These are phyloP conservation scores for Penicillium paneum DNA, from an alignment of 2,329 filamentous ascomycete species.

Conservation along the genomic window DNA sequence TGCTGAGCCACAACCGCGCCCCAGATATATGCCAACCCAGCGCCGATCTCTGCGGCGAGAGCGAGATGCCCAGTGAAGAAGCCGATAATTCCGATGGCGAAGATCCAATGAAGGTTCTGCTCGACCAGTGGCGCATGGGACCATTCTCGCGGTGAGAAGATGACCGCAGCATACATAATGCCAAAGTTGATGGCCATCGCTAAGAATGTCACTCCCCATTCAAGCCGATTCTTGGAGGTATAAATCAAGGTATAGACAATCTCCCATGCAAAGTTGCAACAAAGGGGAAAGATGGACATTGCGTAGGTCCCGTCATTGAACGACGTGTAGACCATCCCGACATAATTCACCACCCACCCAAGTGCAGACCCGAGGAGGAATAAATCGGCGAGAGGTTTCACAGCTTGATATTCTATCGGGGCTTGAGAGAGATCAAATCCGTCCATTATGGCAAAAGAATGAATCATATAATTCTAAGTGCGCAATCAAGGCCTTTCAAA, in stretches of 20 bases:
- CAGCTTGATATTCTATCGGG: not conserved
- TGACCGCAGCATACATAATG: conserved; percentile 16
- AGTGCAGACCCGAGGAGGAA: conserved; percentile 10
- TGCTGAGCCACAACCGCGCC: conserved; percentile 12
- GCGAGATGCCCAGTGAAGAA: conserved; percentile 7
- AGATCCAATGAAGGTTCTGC: conserved; percentile 11
- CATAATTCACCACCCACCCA: conserved; percentile 17
- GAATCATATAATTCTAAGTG: no score
- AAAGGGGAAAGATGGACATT: conserved; percentile 16
- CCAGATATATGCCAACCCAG: conserved; percentile 10
- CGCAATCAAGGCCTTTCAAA: no score
- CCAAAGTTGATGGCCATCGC: conserved; percentile 9
- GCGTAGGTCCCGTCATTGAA: conserved; percentile 15
- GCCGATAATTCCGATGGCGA: conserved; percentile 2
- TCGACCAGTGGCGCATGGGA: conserved; percentile 15
- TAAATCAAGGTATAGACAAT: conserved; percentile 16
- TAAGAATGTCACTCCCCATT: conserved; percentile 1
- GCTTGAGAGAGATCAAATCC: conserved; percentile 1
- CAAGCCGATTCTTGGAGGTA: conserved; percentile 9
- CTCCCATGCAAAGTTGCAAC: conserved; percentile 21
- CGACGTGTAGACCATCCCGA: conserved; percentile 15
- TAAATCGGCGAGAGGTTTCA: not conserved
- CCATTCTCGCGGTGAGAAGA: conserved; percentile 16
- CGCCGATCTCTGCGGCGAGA: conserved; percentile 11
- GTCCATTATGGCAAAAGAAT: no score